Evolutionary conservation across 169 alveolate species (phyloP).

Genomic region (Cryptosporidium muris): DNA sequence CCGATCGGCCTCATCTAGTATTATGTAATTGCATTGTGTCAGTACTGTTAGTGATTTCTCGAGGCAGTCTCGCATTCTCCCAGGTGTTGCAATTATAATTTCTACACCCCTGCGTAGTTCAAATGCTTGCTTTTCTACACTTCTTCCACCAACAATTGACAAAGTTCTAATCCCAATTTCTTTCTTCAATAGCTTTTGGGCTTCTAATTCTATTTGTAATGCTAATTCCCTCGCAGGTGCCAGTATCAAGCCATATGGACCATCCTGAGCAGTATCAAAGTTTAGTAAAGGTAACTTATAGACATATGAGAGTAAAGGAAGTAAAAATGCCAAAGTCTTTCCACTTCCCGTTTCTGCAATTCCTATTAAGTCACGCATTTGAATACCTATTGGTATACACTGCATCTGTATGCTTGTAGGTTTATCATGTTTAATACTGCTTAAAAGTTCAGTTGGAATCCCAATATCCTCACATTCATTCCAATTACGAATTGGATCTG

Average conservation of each 20-base stretch:
- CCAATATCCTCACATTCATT: constrained; percentile 82
- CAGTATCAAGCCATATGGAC: constrained; percentile 93
- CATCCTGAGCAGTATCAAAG: constrained; percentile 91
- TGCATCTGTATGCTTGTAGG: constrained; percentile 98
- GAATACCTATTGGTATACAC: constrained; percentile 92
- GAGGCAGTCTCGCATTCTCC: constrained; percentile 94
- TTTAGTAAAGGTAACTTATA: constrained; percentile 87
- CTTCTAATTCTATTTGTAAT: constrained; percentile 91
- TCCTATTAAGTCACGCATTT: constrained; percentile 94
- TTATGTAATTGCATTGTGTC: constrained; percentile 91
- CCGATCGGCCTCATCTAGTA: constrained; percentile 98
- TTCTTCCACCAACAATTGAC: constrained; percentile 96
- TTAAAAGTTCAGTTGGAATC: constrained; percentile 80
- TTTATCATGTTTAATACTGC: constrained; percentile 76
- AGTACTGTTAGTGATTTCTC: constrained; percentile 90
- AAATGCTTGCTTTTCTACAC: constrained; percentile 91
- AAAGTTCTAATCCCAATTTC: constrained; percentile 82
- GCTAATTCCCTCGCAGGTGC: constrained; percentile 96
- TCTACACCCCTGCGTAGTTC: constrained; percentile 94
- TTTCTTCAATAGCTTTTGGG: constrained; percentile 83
- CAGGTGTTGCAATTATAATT: constrained; percentile 97
- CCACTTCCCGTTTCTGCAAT: constrained; percentile 98
- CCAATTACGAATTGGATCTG: constrained; percentile 94
- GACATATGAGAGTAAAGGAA: constrained; percentile 93
- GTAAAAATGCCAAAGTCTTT: constrained; percentile 95